Base-by-base conservation (phyloP, 331 rosid species). In the Saraca asoca region DNA sequence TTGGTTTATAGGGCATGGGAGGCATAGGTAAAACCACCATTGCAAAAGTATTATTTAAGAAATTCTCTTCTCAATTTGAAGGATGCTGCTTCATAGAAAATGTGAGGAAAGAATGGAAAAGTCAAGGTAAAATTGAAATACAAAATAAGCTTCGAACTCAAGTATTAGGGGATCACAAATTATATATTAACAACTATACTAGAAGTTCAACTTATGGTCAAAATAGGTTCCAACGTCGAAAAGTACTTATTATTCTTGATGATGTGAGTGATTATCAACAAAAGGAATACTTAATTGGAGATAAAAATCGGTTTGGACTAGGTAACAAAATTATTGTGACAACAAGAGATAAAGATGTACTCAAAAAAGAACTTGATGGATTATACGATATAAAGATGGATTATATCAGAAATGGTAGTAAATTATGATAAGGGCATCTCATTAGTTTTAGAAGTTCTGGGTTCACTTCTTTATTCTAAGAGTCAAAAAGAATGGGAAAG, bases 161-260 rank as follows among this genome's bases (percentile, higher is more conserved):
- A 9, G 6, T 64, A 14, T 46, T 46, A 14, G 52, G 18, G 5
- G 52, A 37, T 5, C 11, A 55, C 12, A 16, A 9, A 0, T 6
- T 0, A 31, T 35, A 10, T 5, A 14, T 10, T 6, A 7, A 4
- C 48, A 11, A 1, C 5, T 7, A 9, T 14, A 0, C 2, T n/a
- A 0, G 1, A 14, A 10, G 52, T n/a, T 8, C 2, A 5, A 5
- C 2, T 14, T 46, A 2, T 14, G 15, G 1, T 5, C 1, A 5
- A 5, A 14, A 3, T 0, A 73, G 66, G 13, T 17, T 64, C n/a
- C 0, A 5, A 0, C 43, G 29, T 12, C 46, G 7, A 2, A 46
- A 6, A 37, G 66, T 18, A 7, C 19, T 55, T 7, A 12, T 56
- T 20, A 24, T 56, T 64, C 72, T 64, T 6, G 72, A 73, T 6